phyloP scores from a whole-genome alignment of 257 asterid species.

The Solanum piurae region DNA sequence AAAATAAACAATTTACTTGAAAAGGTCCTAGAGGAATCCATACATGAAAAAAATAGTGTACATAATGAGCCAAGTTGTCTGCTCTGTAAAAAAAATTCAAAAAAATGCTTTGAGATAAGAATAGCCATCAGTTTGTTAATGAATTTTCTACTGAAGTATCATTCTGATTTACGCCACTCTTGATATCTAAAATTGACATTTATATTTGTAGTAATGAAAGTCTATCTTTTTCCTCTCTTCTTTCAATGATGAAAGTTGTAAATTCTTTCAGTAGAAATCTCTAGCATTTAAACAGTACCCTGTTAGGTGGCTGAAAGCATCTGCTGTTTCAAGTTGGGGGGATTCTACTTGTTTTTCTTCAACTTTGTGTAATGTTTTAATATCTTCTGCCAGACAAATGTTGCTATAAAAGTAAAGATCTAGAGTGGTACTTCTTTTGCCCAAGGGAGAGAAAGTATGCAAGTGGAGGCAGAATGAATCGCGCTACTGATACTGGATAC shows the following conservation, averaged over 20 bases:
- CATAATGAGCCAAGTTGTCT: background rate
- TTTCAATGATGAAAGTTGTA: background rate
- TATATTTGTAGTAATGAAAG: background rate
- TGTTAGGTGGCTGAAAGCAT: background rate
- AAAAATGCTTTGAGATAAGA: background rate
- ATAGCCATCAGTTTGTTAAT: background rate
- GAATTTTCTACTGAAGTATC: background rate
- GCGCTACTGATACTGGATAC: conserved; percentile 68
- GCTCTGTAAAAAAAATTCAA: background rate
- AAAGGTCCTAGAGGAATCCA: background rate
- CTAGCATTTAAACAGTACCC: background rate
- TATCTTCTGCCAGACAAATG: conserved; percentile 45
- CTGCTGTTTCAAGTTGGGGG: background rate
- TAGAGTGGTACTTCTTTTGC: conserved; percentile 87
- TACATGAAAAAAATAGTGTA: background rate
- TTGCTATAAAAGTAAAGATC: conserved; percentile 53
- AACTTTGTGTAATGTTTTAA: background rate
- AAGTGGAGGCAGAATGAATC: conserved; percentile 65
- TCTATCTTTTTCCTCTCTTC: background rate
- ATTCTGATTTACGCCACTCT: background rate
- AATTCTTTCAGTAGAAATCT: background rate
- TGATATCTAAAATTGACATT: background rate
- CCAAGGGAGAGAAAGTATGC: conserved; percentile 80
- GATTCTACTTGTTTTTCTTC: background rate
- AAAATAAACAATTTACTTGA: background rate